phyloP scores from a whole-genome alignment of 805 yeast species.

The Lipomyces oligophaga region DNA sequence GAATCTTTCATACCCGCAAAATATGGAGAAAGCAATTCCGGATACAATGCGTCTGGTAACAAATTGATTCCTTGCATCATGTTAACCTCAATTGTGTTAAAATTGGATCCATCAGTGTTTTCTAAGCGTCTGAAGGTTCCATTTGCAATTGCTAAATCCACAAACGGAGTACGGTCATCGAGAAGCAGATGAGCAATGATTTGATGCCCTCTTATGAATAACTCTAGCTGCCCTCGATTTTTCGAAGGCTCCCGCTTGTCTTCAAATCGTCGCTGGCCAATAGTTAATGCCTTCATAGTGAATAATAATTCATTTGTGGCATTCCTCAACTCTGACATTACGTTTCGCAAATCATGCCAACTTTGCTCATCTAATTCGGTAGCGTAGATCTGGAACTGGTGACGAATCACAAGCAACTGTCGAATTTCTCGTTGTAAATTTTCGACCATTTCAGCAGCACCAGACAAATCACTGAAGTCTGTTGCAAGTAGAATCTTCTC shows the following conservation, averaged over 20 bases:
- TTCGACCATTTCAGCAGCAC: slow-evolving; percentile 48
- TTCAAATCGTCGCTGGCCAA: slow-evolving; percentile 37
- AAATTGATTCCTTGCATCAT: slow-evolving; percentile 69
- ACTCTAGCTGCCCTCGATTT: slow-evolving; percentile 47
- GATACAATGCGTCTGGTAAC: slow-evolving; percentile 54
- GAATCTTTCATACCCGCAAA: slow-evolving; percentile 32
- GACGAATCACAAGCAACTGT: slow-evolving; percentile 43
- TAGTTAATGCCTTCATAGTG: slow-evolving; percentile 45
- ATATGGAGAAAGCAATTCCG: slow-evolving; percentile 64
- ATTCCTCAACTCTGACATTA: slow-evolving; percentile 17
- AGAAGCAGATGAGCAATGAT: slow-evolving; percentile 67
- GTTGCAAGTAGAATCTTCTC: slow-evolving; percentile 65
- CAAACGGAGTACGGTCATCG: slow-evolving; percentile 56
- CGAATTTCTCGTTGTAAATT: slow-evolving; percentile 49
- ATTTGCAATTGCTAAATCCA: slow-evolving; percentile 64
- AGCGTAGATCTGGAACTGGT: slow-evolving; percentile 47
- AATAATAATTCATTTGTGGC: slow-evolving; percentile 43
- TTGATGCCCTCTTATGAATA: slow-evolving; percentile 64
- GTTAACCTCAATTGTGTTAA: slow-evolving; percentile 55
- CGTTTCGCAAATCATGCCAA: slow-evolving; percentile 24
- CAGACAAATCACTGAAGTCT: slow-evolving; percentile 58
- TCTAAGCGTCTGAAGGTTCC: slow-evolving; percentile 60
- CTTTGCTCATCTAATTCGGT: slow-evolving; percentile 42
- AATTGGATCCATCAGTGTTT: slow-evolving; percentile 61
- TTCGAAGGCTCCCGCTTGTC: slow-evolving; percentile 31